phyloP scores from a whole-genome alignment of 2,329 filamentous ascomycete species.

The Penicillium digitatum region DNA sequence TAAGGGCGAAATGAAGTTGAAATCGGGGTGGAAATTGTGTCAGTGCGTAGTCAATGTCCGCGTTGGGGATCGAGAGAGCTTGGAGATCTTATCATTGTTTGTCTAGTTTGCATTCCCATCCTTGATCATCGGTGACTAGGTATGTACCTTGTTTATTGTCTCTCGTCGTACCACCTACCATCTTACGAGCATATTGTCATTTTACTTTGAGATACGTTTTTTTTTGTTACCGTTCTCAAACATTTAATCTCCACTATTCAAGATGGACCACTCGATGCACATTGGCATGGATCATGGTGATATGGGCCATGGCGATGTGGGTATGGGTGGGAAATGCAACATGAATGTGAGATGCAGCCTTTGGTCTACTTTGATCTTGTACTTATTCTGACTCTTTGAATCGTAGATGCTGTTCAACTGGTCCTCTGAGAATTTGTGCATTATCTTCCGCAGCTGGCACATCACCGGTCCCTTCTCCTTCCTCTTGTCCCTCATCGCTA shows the following conservation, averaged over 20 bases:
- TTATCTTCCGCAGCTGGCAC: constrained; percentile 91
- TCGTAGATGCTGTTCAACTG: constrained; percentile 95
- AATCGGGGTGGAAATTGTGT: background rate
- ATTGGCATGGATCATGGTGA: constrained; percentile 43
- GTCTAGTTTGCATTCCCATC: constrained; percentile 33
- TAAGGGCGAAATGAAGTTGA: background rate
- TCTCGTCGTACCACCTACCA: background rate
- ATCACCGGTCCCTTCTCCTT: constrained; percentile 70
- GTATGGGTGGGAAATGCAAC: constrained; percentile 67
- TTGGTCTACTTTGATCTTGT: background rate
- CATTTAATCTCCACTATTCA: background rate
- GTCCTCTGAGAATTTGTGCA: constrained; percentile 89
- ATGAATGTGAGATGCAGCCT: constrained; percentile 69
- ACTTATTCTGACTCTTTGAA: constrained; percentile 8
- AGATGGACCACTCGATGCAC: constrained; percentile 40
- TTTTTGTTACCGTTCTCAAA: background rate
- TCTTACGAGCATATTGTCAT: background rate
- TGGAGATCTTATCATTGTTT: constrained; percentile 26
- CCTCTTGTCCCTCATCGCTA: constrained; percentile 73
- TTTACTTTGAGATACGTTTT: background rate
- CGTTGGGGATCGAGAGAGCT: constrained; percentile 2
- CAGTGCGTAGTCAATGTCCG: constrained; percentile 1
- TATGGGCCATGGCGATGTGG: constrained; percentile 56
- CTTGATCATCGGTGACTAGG: background rate
- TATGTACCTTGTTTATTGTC: background rate